Evolutionary conservation across 441 rosid species (phyloP).

Genomic region (Aquilaria agallochum): DNA sequence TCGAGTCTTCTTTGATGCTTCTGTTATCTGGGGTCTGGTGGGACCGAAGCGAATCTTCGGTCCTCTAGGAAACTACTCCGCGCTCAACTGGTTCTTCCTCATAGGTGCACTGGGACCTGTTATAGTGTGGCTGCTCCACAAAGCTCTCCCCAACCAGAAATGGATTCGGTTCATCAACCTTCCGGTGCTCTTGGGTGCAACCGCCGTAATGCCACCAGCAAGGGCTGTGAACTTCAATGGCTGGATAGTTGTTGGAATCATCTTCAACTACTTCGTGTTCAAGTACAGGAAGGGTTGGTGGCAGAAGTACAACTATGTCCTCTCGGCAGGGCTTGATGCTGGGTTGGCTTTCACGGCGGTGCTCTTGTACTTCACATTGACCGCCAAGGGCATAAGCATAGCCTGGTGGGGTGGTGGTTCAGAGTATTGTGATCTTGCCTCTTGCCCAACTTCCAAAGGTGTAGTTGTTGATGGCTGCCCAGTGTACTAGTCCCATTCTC

Average conservation of each 20-base stretch:
- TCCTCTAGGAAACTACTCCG: slow-evolving; percentile 45
- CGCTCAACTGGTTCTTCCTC: slow-evolving; percentile 83
- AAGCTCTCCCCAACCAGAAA: slow-evolving; percentile 45
- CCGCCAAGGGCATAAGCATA: slow-evolving; percentile 29
- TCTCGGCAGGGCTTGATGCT: slow-evolving; percentile 79
- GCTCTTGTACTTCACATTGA: slow-evolving; percentile 49
- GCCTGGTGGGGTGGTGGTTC: slow-evolving; percentile 70
- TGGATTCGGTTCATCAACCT: slow-evolving; percentile 72
- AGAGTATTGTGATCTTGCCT: slow-evolving; percentile 67
- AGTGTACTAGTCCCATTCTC: slow-evolving; percentile 12
- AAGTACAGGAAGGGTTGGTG: slow-evolving; percentile 61
- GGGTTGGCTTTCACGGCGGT: slow-evolving; percentile 84
- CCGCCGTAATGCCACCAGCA: slow-evolving; percentile 76
- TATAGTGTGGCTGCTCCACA: slow-evolving; percentile 54
- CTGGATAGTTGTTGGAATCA: slow-evolving; percentile 53
- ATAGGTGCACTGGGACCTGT: slow-evolving; percentile 66
- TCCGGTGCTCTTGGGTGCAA: slow-evolving; percentile 65
- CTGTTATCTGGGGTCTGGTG: slow-evolving; percentile 83
- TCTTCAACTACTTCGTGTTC: slow-evolving; percentile 59
- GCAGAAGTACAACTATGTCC: slow-evolving; percentile 76
- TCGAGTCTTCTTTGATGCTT: slow-evolving; percentile 79
- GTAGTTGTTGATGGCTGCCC: slow-evolving; percentile 60
- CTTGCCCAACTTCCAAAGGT: slow-evolving; percentile 75
- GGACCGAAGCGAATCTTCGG: slow-evolving; percentile 82
- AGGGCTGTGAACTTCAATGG: slow-evolving; percentile 62